phyloP scores from a whole-genome alignment of 148 eudicot species.

The Gaultheria prostrata region DNA sequence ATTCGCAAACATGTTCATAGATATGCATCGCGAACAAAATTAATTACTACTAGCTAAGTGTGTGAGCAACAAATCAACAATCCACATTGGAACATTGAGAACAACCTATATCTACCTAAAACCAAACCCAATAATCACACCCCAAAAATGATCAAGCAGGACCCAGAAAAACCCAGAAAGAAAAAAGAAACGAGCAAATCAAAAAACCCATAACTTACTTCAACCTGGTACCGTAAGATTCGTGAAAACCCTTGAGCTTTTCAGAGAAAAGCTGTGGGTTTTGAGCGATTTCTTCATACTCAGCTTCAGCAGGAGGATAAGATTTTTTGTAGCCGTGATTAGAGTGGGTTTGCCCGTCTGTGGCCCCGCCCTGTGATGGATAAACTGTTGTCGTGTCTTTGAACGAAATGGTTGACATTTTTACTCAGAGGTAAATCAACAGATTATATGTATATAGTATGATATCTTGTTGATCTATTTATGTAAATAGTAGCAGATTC shows the following conservation, averaged over 20 bases:
- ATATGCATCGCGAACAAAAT: not conserved
- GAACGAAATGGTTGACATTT: constrained; percentile 13
- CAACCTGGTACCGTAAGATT: constrained; percentile 33
- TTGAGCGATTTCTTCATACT: constrained; percentile 33
- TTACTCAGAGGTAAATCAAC: constrained; percentile 13
- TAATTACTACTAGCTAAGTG: not conserved
- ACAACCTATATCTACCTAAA: not conserved
- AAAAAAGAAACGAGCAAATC: not conserved
- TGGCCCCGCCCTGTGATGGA: not conserved
- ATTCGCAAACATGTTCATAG: not conserved
- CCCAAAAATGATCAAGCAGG: not conserved
- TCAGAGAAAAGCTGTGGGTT: constrained; percentile 31
- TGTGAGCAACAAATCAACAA: not conserved
- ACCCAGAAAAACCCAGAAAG: not conserved
- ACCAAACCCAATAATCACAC: not conserved
- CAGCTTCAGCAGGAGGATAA: constrained; percentile 36
- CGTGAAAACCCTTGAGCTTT: constrained; percentile 41
- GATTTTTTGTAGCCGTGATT: constrained; percentile 2
- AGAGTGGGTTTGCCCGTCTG: constrained; percentile 3
- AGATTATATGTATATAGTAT: not conserved
- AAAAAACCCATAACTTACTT: constrained; percentile 29
- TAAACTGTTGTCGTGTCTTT: constrained; percentile 14
- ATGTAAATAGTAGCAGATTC: not conserved
- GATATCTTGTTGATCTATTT: not conserved
- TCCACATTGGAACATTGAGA: not conserved